Evolutionary conservation across 495 filamentous ascomycete species (phyloP).

Genomic region (Neurospora hispaniola): DNA sequence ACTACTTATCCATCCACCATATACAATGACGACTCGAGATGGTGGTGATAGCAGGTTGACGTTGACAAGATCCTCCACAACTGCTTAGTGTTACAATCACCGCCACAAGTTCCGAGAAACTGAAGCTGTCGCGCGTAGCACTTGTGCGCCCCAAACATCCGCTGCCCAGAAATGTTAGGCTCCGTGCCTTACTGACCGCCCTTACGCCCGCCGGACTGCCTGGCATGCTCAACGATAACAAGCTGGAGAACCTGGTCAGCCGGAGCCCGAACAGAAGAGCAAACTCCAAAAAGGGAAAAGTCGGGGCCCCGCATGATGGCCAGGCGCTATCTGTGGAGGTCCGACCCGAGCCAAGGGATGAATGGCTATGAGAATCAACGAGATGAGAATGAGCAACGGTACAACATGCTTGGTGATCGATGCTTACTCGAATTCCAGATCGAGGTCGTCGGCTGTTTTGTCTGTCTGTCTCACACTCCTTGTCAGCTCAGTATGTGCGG

Average conservation of each 20-base stretch:
- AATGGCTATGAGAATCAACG: neutral
- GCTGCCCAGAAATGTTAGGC: neutral
- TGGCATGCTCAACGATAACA: neutral
- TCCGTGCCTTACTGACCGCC: neutral
- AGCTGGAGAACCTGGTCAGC: neutral
- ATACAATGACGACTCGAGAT: neutral
- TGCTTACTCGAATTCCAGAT: neutral
- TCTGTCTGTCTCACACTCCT: neutral
- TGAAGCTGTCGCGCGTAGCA: neutral
- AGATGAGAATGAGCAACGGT: neutral
- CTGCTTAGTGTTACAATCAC: neutral
- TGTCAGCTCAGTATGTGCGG: neutral
- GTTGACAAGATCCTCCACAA: neutral
- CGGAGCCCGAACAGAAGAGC: neutral
- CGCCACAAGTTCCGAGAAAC: neutral
- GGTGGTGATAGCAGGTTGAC: neutral
- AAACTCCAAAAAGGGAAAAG: neutral
- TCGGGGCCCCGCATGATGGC: neutral
- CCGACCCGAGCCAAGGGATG: neutral
- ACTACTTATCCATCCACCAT: neutral
- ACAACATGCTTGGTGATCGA: neutral
- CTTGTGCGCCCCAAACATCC: neutral
- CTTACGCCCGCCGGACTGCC: neutral
- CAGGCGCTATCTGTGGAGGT: neutral
- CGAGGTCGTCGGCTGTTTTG: neutral